phyloP scores from a whole-genome alignment of 192 early-diverging fungal genomes.

The Linnemannia exigua region DNA sequence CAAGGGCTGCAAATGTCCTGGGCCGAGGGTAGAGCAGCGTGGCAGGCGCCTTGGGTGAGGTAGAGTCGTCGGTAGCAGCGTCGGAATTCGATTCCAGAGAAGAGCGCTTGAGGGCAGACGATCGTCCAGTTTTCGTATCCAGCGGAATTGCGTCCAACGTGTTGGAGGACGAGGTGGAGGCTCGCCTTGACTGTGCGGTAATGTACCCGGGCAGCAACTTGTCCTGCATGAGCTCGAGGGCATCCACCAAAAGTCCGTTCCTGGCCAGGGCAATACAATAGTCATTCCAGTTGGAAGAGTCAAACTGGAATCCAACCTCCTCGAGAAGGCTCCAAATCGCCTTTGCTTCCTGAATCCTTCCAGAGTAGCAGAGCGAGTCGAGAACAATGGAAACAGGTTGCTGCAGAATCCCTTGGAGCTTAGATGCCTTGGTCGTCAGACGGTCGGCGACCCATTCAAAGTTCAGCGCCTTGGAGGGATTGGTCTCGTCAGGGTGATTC shows the following conservation, averaged over 20 bases:
- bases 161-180: neutral
- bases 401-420: constrained; percentile 26
- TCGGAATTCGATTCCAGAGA: constrained; percentile 14
- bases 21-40: constrained; percentile 43
- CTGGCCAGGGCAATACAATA: constrained; percentile 57
- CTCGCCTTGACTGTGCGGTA: neutral
- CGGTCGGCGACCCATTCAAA: constrained; percentile 30
- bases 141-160: neutral
- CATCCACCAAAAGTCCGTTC: constrained; percentile 47
- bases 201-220: constrained; percentile 42
- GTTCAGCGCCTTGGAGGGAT: neutral
- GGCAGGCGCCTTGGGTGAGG: neutral
- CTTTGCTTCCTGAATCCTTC: constrained; percentile 43
- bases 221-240: constrained; percentile 53
- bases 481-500: neutral
- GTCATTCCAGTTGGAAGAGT: constrained; percentile 68
- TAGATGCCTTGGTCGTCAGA: constrained; percentile 22
- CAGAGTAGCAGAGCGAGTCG: constrained; percentile 54
- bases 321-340: constrained; percentile 58
- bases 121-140: neutral
- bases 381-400: constrained; percentile 63
- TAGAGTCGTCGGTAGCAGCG: neutral
- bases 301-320: constrained; percentile 57
- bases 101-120: neutral
- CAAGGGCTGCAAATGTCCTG: constrained; percentile 51